A percentile compares a stretch with the other conserved stretches of the same genome.
Conservation (phyloP, 352 stramenopile species). For the Pythium sp. region DNA sequence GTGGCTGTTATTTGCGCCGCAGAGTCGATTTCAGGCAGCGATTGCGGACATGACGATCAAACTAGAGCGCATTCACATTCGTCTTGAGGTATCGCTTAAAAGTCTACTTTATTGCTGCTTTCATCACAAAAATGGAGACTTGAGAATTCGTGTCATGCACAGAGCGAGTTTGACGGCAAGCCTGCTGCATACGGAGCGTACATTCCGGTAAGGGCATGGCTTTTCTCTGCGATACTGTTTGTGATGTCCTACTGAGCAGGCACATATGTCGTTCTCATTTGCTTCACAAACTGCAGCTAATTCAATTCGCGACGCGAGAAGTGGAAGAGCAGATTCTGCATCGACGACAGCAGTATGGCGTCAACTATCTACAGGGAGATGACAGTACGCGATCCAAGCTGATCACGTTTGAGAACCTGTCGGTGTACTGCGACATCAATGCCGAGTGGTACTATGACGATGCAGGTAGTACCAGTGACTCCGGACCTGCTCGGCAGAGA, state of each 20-base stretch:
- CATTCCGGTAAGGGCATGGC: slow-evolving; percentile 35
- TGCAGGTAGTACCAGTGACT: background rate
- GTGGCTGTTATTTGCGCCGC: background rate
- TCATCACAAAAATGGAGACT: background rate
- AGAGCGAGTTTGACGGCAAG: slow-evolving; percentile 43
- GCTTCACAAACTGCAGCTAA: slow-evolving; percentile 25
- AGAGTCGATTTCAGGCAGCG: slow-evolving; percentile 50
- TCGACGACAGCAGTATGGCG: slow-evolving; percentile 46
- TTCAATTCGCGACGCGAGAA: slow-evolving; percentile 51
- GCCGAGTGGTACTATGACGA: slow-evolving; percentile 29
- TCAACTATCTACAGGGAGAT: slow-evolving; percentile 35
- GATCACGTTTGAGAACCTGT: slow-evolving; percentile 56
- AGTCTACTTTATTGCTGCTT: background rate
- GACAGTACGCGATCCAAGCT: slow-evolving; percentile 48
- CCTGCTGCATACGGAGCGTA: slow-evolving; percentile 55
- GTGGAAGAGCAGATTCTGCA: slow-evolving; percentile 61
- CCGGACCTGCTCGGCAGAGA: background rate
- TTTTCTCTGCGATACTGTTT: background rate
- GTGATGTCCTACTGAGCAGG: background rate
- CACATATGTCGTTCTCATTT: background rate
- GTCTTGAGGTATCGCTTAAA: slow-evolving; percentile 49
- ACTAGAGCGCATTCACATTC: slow-evolving; percentile 62
- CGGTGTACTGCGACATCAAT: slow-evolving; percentile 57
- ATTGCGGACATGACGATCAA: slow-evolving; percentile 57
- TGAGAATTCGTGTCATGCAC: background rate